Conservation (phyloP, 2,329 filamentous ascomycete species). For the Didymella exigua region DNA sequence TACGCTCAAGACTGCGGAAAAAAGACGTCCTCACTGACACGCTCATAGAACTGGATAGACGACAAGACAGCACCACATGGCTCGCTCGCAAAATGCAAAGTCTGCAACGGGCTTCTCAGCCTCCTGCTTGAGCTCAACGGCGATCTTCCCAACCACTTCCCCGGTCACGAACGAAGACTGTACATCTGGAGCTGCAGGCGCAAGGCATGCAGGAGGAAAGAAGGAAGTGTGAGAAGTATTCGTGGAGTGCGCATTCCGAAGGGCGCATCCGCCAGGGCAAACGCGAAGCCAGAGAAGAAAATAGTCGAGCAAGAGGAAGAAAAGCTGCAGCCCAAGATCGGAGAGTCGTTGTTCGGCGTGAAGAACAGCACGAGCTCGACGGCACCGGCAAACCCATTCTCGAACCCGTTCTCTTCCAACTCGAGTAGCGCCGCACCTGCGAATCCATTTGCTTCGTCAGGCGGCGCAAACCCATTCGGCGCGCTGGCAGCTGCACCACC, state of each 20-base stretch:
- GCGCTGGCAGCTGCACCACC: conserved; percentile 36
- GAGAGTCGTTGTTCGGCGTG: conserved; percentile 73
- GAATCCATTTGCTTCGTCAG: conserved; percentile 62
- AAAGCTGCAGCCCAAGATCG: conserved; percentile 58
- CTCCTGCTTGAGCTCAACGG: conserved; percentile 90
- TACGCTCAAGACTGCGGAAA: conserved; percentile 56
- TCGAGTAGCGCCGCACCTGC: conserved; percentile 44
- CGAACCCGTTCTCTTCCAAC: conserved; percentile 66
- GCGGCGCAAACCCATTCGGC: conserved; percentile 36
- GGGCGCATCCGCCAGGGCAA: conserved; percentile 33
- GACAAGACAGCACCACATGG: conserved; percentile 72
- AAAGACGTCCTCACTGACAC: not conserved
- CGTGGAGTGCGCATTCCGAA: conserved; percentile 67
- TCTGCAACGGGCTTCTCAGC: conserved; percentile 82
- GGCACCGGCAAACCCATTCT: conserved; percentile 38
- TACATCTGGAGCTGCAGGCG: conserved; percentile 84
- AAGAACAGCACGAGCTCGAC: conserved; percentile 48
- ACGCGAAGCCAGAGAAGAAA: conserved; percentile 26
- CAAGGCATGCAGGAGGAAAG: conserved; percentile 79
- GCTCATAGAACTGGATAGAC: conserved; percentile 76
- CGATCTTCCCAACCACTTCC: conserved; percentile 84
- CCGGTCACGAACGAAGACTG: conserved; percentile 82
- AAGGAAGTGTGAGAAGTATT: conserved; percentile 78
- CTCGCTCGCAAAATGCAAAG: conserved; percentile 79
- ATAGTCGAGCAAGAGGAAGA: conserved; percentile 36